phyloP scores from a whole-genome alignment of 352 stramenopile species.

The Phytophthora fragariae region DNA sequence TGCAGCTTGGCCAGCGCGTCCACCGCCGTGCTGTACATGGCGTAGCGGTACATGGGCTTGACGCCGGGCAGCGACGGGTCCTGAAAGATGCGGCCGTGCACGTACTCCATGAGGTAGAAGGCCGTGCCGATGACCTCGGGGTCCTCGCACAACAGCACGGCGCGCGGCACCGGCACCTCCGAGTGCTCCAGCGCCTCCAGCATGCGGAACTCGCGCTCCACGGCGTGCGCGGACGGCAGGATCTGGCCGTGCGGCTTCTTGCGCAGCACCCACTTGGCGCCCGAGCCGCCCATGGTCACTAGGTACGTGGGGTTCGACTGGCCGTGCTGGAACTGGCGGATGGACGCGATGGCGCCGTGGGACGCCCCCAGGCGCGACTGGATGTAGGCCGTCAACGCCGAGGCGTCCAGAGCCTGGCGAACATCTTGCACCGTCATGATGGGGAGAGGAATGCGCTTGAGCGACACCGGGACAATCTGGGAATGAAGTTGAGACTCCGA shows the following conservation, averaged over 20 bases:
- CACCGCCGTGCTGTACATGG: constrained; percentile 80
- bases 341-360: constrained; percentile 62
- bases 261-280: constrained; percentile 77
- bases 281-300: constrained; percentile 61
- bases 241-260: constrained; percentile 88
- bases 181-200: constrained; percentile 73
- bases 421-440: constrained; percentile 60
- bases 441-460: constrained; percentile 9
- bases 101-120: constrained; percentile 89
- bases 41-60: constrained; percentile 77
- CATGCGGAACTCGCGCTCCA: constrained; percentile 83
- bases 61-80: constrained; percentile 69
- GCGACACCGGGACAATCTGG: constrained; percentile 12
- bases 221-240: constrained; percentile 79
- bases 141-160: constrained; percentile 76
- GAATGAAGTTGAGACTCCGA: constrained; percentile 21
- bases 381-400: constrained; percentile 58
- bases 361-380: constrained; percentile 54
- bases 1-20: constrained; percentile 77
- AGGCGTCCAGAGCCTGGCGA: constrained; percentile 62
- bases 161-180: constrained; percentile 69
- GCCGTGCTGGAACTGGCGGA: constrained; percentile 86
- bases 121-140: constrained; percentile 64
- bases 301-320: constrained; percentile 92
- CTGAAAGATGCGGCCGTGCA: constrained; percentile 80